Percentiles rank a stretch among this genome's conserved stretches.
phyloP scores from a whole-genome alignment of 2,329 filamentous ascomycete genomes.

The Nemania abortiva region DNA sequence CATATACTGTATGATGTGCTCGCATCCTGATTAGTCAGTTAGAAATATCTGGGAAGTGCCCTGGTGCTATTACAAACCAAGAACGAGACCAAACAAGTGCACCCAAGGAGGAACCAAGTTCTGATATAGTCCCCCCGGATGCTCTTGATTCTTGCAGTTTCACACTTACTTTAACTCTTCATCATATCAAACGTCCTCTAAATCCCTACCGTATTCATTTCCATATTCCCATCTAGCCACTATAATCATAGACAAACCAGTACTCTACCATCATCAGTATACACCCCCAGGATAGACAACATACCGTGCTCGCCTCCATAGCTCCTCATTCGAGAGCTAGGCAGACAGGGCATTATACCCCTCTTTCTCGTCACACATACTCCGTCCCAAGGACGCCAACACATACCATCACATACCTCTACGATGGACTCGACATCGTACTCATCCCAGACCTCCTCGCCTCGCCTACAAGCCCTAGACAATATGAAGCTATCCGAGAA shows the following conservation, averaged over 20 bases:
- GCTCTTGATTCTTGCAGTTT: conserved; percentile 19
- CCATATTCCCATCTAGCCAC: conserved; percentile 4
- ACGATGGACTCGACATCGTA: conserved; percentile 51
- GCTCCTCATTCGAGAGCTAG: background rate
- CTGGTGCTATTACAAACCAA: conserved; percentile 38
- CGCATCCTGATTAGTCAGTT: conserved; percentile 34
- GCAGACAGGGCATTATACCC: conserved; percentile 9
- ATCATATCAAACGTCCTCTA: conserved; percentile 18
- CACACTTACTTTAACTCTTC: conserved; percentile 12
- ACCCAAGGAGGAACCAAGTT: conserved; percentile 4
- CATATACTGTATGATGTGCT: conserved; percentile 25
- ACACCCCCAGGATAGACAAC: background rate
- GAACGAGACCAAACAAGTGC: conserved; percentile 19
- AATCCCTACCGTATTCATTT: background rate
- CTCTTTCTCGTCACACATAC: background rate
- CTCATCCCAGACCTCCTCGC: conserved; percentile 57
- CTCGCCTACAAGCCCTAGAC: conserved; percentile 53
- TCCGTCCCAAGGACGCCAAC: conserved; percentile 1
- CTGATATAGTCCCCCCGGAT: conserved; percentile 27
- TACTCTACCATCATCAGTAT: background rate
- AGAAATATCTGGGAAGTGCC: conserved; percentile 14
- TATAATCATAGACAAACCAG: background rate
- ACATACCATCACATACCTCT: conserved; percentile 23
- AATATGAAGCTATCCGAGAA: conserved; percentile 57
- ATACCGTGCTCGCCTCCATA: background rate